phyloP scores from a whole-genome alignment of 306 rosid genomes.

The Acacia crassicarpa region DNA sequence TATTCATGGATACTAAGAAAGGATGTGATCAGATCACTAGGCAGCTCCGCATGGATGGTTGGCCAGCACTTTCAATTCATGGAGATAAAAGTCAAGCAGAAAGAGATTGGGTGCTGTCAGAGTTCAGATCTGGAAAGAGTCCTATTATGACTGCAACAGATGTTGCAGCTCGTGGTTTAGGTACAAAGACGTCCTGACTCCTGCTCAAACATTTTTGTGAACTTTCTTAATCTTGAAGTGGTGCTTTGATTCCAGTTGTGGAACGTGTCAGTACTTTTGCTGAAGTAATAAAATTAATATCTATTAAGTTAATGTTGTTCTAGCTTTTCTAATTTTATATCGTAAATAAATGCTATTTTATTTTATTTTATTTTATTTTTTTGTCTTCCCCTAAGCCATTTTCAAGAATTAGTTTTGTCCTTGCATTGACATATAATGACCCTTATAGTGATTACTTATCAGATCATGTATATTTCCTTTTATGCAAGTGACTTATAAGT shows the following conservation, averaged over 20 bases:
- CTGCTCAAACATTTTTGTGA: conserved; percentile 22
- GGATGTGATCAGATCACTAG: conserved; percentile 96
- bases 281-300: not conserved
- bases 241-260: not conserved
- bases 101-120: conserved; percentile 99
- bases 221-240: conserved; percentile 28
- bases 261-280: not conserved
- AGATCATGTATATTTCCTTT: not conserved
- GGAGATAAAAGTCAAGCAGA: conserved; percentile 99
- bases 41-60: conserved; percentile 98
- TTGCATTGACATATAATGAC: not conserved
- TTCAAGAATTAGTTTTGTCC: not conserved
- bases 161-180: conserved; percentile 99
- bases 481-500: not conserved
- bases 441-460: not conserved
- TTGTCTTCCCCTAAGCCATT: not conserved
- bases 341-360: not conserved
- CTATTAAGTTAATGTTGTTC: not conserved
- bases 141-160: conserved; percentile 98
- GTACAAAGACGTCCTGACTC: conserved; percentile 49
- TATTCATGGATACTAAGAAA: conserved; percentile 98
- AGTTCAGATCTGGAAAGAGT: conserved; percentile 96
- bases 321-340: not conserved
- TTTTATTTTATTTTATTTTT: too few relatives aligned
- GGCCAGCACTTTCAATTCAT: conserved; percentile 99